These are phyloP conservation scores for Schizonepeta tenuifolia DNA, from an alignment of 257 asterid genomes.

Conservation along the genomic window DNA sequence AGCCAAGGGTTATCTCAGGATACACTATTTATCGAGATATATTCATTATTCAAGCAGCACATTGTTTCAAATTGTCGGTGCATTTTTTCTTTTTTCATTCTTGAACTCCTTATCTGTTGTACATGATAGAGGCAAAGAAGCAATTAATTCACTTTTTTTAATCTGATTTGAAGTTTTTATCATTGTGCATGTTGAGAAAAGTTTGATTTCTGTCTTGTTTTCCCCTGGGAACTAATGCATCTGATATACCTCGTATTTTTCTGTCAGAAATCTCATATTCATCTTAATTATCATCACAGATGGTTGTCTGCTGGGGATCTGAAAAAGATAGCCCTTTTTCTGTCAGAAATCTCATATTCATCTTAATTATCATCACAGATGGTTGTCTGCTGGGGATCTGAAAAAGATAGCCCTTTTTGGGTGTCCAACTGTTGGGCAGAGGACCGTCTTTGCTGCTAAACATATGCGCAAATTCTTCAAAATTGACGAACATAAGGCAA, in stretches of 20 bases:
- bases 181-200: not conserved
- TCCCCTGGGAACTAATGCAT: not conserved
- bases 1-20: not conserved
- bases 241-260: conserved; percentile 2
- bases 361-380: conserved; percentile 52
- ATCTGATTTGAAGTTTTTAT: conserved; percentile 14
- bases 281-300: conserved; percentile 50
- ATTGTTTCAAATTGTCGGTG: not conserved
- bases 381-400: conserved; percentile 88
- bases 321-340: conserved; percentile 50
- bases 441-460: conserved; percentile 57
- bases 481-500: conserved; percentile 68
- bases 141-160: not conserved
- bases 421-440: conserved; percentile 67
- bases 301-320: conserved; percentile 90
- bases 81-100: not conserved
- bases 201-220: not conserved
- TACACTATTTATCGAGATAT: not conserved
- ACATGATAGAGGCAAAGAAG: not conserved
- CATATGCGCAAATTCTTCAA: conserved; percentile 65
- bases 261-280: conserved; percentile 21
- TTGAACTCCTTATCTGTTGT: not conserved
- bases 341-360: conserved; percentile 26
- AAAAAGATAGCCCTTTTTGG: conserved; percentile 76
- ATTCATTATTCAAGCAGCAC: not conserved